These are phyloP conservation scores for Penicillium malachiteum DNA, from an alignment of 495 filamentous ascomycete genomes.

Conservation along the genomic window DNA sequence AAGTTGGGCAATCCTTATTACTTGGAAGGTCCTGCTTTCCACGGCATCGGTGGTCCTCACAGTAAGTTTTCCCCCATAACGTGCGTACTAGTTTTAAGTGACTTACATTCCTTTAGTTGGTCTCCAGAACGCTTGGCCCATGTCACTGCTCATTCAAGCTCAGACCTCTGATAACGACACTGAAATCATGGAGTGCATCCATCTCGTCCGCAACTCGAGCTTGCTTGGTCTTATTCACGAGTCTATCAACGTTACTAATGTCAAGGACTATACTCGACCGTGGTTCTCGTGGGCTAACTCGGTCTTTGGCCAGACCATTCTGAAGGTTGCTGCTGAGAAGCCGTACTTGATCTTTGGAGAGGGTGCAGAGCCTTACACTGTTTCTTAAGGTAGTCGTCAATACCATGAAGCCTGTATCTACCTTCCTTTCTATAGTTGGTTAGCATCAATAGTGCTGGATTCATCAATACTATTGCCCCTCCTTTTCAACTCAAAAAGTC, in stretches of 20 bases:
- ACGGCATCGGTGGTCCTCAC: slow-evolving; percentile 83
- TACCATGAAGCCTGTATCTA: no score
- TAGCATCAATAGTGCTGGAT: no score
- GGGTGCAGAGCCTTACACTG: slow-evolving; percentile 41
- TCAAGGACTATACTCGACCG: slow-evolving; percentile 73
- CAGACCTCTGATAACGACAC: slow-evolving; percentile 85
- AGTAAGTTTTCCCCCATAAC: slow-evolving; percentile 30
- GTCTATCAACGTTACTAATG: slow-evolving; percentile 78
- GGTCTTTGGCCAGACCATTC: slow-evolving; percentile 89
- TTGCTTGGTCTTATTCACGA: slow-evolving; percentile 85
- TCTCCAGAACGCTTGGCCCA: slow-evolving; percentile 90
- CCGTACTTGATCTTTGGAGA: slow-evolving; percentile 83
- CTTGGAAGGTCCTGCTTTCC: slow-evolving; percentile 72
- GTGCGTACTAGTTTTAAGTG: background rate
- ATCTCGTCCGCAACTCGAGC: slow-evolving; percentile 70
- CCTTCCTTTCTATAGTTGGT: no score
- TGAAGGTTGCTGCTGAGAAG: slow-evolving; percentile 82
- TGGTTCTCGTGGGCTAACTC: slow-evolving; percentile 99
- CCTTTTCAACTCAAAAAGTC: no score
- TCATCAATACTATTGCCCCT: no score
- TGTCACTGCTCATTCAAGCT: slow-evolving; percentile 87
- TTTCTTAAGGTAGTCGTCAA: background rate
- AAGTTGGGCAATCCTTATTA: slow-evolving; percentile 86
- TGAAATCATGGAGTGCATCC: slow-evolving; percentile 72
- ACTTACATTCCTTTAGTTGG: slow-evolving; percentile 52